Percentiles rank a stretch among this genome's conserved stretches.
Evolutionary conservation across 768 basidiomycete species (phyloP).

Genomic region (Galerina sulciceps): DNA sequence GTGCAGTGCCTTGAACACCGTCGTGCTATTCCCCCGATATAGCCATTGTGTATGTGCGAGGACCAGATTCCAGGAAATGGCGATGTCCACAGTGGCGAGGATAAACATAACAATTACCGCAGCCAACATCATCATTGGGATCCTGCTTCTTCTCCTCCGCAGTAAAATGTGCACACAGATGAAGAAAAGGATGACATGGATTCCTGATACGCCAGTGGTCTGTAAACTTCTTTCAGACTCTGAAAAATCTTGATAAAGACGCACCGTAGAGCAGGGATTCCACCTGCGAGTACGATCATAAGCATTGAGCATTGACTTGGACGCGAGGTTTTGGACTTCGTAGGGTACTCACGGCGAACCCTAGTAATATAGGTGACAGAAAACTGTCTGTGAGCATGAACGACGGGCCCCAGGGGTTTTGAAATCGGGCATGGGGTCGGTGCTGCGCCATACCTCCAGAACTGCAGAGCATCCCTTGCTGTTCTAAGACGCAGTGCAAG

Average conservation of each 20-base stretch:
- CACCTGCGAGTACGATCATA: constrained; percentile 12
- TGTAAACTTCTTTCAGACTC: background rate
- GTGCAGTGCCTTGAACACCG: constrained; percentile 14
- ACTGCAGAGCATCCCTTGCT: too few species aligned
- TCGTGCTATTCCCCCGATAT: constrained; percentile 2
- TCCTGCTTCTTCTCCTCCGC: constrained; percentile 5
- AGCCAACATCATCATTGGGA: constrained; percentile 19
- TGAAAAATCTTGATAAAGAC: background rate
- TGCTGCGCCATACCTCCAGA: background rate
- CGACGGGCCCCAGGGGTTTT: constrained; percentile 7
- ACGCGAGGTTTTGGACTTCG: background rate
- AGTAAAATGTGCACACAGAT: constrained; percentile 25
- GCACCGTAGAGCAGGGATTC: constrained; percentile 34
- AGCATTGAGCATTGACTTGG: background rate
- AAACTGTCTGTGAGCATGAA: background rate
- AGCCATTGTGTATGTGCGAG: constrained; percentile 12
- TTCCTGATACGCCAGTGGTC: constrained; percentile 18
- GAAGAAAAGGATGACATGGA: constrained; percentile 33
- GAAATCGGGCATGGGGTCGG: background rate
- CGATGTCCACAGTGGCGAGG: constrained; percentile 25
- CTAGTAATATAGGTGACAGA: constrained; percentile 12
- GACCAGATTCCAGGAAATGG: constrained; percentile 18
- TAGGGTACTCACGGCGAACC: constrained; percentile 13
- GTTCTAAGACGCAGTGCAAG: too few species aligned
- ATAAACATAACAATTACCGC: constrained; percentile 23